These are phyloP conservation scores for Malus hybrid DNA, from an alignment of 331 rosid genomes.

Conservation along the genomic window DNA sequence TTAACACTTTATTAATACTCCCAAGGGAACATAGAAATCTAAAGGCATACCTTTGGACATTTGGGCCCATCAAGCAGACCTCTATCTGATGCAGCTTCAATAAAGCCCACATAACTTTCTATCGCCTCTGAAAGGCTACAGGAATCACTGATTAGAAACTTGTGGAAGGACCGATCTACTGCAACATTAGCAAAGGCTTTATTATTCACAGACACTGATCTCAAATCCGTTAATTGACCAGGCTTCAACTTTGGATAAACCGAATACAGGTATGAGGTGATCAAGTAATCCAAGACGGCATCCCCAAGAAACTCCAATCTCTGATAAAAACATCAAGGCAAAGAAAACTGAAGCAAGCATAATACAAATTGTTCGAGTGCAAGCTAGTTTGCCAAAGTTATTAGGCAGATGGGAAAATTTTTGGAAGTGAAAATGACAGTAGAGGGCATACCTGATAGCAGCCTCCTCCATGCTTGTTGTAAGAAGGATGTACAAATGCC, in stretches of 20 bases:
- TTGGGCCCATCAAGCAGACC: conserved; percentile 44
- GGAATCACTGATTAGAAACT: conserved; percentile 65
- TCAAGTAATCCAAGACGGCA: conserved; percentile 90
- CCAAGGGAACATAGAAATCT: background rate
- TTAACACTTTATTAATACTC: background rate
- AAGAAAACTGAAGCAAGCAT: background rate
- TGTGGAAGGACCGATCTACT: conserved; percentile 47
- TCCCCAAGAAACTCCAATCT: conserved; percentile 97
- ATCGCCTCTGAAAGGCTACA: conserved; percentile 50
- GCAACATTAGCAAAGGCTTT: conserved; percentile 86
- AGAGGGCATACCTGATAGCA: conserved; percentile 70
- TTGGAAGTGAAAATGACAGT: conserved; percentile 11
- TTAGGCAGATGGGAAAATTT: conserved; percentile 7
- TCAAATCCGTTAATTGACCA: conserved; percentile 91
- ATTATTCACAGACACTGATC: conserved; percentile 74
- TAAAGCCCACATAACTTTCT: conserved; percentile 39
- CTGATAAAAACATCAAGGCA: conserved; percentile 37
- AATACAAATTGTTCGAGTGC: conserved; percentile 2
- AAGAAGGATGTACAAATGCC: conserved; percentile 93
- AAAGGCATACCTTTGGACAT: conserved; percentile 69
- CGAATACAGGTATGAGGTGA: conserved; percentile 83
- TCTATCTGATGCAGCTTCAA: conserved; percentile 18
- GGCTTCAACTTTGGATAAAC: conserved; percentile 87
- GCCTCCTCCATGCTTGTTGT: conserved; percentile 82
- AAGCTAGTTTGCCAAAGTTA: background rate